A percentile compares a stretch with the other conserved stretches of the same genome.
phyloP scores from a whole-genome alignment of 169 alveolate species.

The Besnoitia besnoiti region DNA sequence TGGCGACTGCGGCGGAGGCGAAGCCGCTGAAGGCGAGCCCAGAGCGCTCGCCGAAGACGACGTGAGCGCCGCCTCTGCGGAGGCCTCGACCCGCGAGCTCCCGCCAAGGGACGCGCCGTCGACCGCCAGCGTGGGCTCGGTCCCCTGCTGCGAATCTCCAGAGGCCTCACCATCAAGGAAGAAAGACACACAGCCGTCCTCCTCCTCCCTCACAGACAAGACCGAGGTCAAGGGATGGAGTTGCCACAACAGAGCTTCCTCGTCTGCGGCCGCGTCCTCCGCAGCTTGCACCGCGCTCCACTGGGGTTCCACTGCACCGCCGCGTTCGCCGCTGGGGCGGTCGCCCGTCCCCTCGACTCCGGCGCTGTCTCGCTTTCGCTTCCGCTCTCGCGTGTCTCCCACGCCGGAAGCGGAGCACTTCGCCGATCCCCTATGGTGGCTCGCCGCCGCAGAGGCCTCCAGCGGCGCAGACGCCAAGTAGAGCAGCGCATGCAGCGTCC shows the following conservation, averaged over 20 bases:
- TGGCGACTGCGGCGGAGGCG: background rate
- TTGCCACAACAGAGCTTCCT: conserved; percentile 47
- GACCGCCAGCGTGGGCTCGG: background rate
- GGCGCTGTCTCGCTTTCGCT: background rate
- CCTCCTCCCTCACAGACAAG: background rate
- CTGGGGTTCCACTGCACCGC: background rate
- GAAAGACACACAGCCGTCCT: background rate
- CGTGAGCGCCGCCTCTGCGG: background rate
- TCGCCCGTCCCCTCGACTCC: background rate
- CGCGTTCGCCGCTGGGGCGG: background rate
- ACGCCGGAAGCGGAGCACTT: background rate
- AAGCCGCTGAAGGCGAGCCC: background rate
- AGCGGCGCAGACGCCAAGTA: conserved; percentile 58
- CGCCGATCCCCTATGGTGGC: background rate
- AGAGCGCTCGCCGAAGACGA: background rate
- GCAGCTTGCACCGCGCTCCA: background rate
- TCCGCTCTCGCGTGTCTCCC: background rate
- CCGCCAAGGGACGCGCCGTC: conserved; percentile 10
- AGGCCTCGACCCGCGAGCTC: too few relatives aligned
- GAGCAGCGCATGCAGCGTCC: conserved; percentile 52
- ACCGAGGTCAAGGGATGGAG: conserved; percentile 59
- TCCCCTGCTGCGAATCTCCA: background rate
- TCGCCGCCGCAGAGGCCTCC: conserved; percentile 53
- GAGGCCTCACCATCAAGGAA: background rate
- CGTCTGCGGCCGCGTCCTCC: background rate